phyloP scores from a whole-genome alignment of 1,284 basidiomycete species.

The Kwoniella shivajii region DNA sequence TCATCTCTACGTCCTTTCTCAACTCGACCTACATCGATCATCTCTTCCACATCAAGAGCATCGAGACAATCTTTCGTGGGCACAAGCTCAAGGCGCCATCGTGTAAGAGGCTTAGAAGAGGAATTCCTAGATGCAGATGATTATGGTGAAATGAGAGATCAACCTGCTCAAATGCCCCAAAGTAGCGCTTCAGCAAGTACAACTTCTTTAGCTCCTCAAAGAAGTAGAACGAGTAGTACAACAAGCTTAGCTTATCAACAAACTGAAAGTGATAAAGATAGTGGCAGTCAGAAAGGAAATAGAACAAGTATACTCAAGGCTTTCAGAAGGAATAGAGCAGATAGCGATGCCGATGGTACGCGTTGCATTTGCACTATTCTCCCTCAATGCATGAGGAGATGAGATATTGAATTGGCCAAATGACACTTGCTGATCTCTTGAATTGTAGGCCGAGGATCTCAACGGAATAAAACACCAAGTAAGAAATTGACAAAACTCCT shows the following conservation, averaged over 20 bases:
- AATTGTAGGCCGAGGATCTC: conserved; percentile 3
- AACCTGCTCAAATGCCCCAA: conserved; percentile 20
- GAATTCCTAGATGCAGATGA: conserved; percentile 43
- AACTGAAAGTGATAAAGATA: conserved; percentile 32
- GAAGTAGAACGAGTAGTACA: conserved; percentile 32
- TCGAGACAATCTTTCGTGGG: conserved; percentile 8
- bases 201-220: conserved; percentile 6
- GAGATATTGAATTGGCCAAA: too few relatives aligned
- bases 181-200: conserved; percentile 7
- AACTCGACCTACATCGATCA: conserved; percentile 6
- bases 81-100: conserved; percentile 7
- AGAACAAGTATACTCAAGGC: conserved; percentile 42
- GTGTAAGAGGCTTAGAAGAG: conserved; percentile 37
- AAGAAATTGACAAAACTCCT: conserved; percentile 73
- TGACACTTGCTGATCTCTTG: not conserved
- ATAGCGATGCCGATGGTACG: conserved; percentile 35
- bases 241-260: conserved; percentile 43
- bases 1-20: not conserved
- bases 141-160: conserved; percentile 26
- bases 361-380: too few relatives aligned
- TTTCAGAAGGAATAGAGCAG: conserved; percentile 32
- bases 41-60: conserved; percentile 7
- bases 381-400: not conserved
- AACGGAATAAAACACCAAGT: conserved; percentile 21
- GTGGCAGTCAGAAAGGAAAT: conserved; percentile 36